Evolutionary conservation across 202 grass and related monocot species (phyloP), one percentile per base, ranked within the genome.

Genomic region (Panicum hallii): DNA sequence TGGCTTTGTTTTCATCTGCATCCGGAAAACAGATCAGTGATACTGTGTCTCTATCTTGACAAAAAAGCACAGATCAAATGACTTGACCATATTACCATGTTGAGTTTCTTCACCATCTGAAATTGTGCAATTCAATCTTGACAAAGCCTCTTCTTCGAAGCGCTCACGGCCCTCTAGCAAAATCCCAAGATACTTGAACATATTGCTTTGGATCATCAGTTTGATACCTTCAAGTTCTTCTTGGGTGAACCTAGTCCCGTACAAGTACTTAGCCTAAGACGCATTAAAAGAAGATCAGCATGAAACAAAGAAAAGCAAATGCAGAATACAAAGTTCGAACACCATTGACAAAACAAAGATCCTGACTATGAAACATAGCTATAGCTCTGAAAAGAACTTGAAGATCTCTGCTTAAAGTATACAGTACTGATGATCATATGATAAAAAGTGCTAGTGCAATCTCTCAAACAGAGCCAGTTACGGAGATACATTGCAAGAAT

Each of bases 141-240:
- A 87, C 20, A 99, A 90, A 79, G 90, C 88, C 76, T 99, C 97
- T 93, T 99, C 97, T 77, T 99, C 97, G 3, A 99, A 99, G 50
- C 86, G 90, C 75, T 99, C 97, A 30, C 93, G 97, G 0, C 90
- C 97, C 73, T 99, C 97, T 11, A 99, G 87, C 87, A 99, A 91
- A 91, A 99, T 84, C 50, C 97, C 94, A 49, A 99, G 91, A 84
- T 99, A 99, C 79, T 91, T 99, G 77, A 96, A 99, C 88, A 99
- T 96, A 82, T 96, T 99, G 63, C 93, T 99, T 88, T 99, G 97
- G 48, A 99, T 96, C 93, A 96, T 99, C 26, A 99, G 49, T 87
- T 99, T 99, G 73, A 94, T 99, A 75, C 86, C 83, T 72, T 99
- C 97, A 66, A 89, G 91, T 80, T 99, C 97, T 81, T 99, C 93